Conservation (phyloP, 139 green algal genomes). For the Coccomyxa sp. region DNA sequence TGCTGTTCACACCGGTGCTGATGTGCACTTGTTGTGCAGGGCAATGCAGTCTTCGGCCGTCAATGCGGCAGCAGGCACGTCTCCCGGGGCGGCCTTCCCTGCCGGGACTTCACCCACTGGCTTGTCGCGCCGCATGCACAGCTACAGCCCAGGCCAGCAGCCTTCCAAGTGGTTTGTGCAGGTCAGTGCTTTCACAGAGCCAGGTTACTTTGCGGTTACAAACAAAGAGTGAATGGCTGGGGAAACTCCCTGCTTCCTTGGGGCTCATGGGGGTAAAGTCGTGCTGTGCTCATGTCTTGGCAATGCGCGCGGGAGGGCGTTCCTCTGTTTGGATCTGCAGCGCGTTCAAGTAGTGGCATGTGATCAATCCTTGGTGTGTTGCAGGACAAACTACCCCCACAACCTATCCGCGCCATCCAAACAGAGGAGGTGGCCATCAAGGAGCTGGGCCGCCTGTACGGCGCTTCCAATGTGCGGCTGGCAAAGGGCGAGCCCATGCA, state of each 20-base stretch:
- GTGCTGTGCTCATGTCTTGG: too few relatives aligned
- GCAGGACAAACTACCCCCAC: not conserved
- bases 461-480: not conserved
- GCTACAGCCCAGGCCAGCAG: not conserved
- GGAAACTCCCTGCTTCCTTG: too few relatives aligned
- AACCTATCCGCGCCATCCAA: slow-evolving; percentile 31
- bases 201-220: not conserved
- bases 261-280: too few relatives aligned
- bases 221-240: too few relatives aligned
- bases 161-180: not conserved
- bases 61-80: not conserved
- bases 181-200: not conserved
- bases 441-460: slow-evolving; percentile 9
- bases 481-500: not conserved
- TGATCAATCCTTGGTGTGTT: not conserved
- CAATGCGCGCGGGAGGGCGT: too few relatives aligned
- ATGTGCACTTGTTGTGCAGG: not conserved
- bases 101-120: slow-evolving; percentile 4
- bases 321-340: too few relatives aligned
- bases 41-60: not conserved
- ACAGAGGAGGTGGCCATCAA: slow-evolving; percentile 30
- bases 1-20: not conserved
- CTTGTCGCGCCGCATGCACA: not conserved
- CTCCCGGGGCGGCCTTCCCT: slow-evolving; percentile 2
- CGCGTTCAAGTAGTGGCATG: too few relatives aligned